Evolutionary conservation across 2,329 filamentous ascomycete genomes (phyloP), one percentile per base, ranked within the genome.

Genomic region (Colletotrichum higginsianum): DNA sequence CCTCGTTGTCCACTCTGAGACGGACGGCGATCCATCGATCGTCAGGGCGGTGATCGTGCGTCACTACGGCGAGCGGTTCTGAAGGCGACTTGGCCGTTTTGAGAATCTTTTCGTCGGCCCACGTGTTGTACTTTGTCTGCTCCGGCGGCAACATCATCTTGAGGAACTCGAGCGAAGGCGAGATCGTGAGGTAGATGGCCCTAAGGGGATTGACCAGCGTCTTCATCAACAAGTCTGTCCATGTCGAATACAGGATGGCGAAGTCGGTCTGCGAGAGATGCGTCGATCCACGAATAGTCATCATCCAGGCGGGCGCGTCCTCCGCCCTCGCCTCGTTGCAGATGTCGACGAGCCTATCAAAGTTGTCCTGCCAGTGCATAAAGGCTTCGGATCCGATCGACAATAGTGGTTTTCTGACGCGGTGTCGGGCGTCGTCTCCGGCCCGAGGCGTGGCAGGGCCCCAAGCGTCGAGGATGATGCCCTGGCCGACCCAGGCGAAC

Each of bases 231-330:
- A 89, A 77, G 1, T 88, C 87, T 77, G 88, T 87, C 74, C 89
- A 82, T 50, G 86, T 84, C 4, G 87, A 88, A 75, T 92, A 93
- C 21, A 93, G 80, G 2, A 93, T 80, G 2, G 88, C 87, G 76
- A 93, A 93, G 79, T 93, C 91, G 2, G 88, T 90, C 77, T 92
- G 90, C 6, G 87, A 89, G 40, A 93, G 83, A 76, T 93, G 90
- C 1, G 92, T 88, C 1, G 90, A 91, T 35, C 91, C 91, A 47
- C 84, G 82, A 61, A 87, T 83, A 35, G 86, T 85, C 77, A 87
- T 79, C 79, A 88, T 85, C 86, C 86, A 89, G 56, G 82, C 84
- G 2, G 83, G 79, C 2, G 80, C 80, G 13, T 84, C 84, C 11
- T 84, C 82, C 12, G 83, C 82, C 49, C 82, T 84, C 4, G 84